Evolutionary conservation across 1,284 basidiomycete species (phyloP).

Genomic region (Stereum hirsutum): DNA sequence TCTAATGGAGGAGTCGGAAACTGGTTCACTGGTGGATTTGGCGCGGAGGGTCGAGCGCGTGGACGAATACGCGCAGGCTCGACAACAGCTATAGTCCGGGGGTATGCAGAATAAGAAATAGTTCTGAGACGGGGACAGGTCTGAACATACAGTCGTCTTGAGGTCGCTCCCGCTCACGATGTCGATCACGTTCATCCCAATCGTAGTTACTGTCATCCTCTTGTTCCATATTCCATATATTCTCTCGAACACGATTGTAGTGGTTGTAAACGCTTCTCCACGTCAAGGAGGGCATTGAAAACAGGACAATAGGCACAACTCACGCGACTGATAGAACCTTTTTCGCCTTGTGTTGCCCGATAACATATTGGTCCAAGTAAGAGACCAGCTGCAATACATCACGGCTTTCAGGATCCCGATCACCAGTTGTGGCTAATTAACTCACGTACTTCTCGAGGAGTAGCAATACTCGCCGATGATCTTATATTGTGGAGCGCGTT

Average conservation of each 20-base stretch:
- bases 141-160: conserved; percentile 25
- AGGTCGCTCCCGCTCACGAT: conserved; percentile 1
- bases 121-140: neutral
- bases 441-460: conserved; percentile 54
- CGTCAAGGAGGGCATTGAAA: conserved; percentile 8
- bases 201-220: conserved; percentile 23
- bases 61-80: conserved; percentile 51
- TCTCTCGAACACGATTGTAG: conserved; percentile 74
- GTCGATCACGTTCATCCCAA: conserved; percentile 11
- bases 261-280: conserved; percentile 93
- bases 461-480: conserved; percentile 41
- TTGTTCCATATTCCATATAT: conserved; percentile 40
- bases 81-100: conserved; percentile 20
- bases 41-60: conserved; percentile 27
- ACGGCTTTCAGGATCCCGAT: neutral
- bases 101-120: neutral
- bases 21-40: conserved; percentile 26
- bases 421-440: neutral
- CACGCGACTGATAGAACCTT: conserved; percentile 72
- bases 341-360: conserved; percentile 90
- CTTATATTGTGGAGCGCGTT: conserved; percentile 14
- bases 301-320: conserved; percentile 6
- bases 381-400: conserved; percentile 54
- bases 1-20: conserved; percentile 61
- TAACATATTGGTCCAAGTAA: conserved; percentile 84